phyloP scores from a whole-genome alignment of 2,329 filamentous ascomycete genomes.

The Diplodia intermedia region DNA sequence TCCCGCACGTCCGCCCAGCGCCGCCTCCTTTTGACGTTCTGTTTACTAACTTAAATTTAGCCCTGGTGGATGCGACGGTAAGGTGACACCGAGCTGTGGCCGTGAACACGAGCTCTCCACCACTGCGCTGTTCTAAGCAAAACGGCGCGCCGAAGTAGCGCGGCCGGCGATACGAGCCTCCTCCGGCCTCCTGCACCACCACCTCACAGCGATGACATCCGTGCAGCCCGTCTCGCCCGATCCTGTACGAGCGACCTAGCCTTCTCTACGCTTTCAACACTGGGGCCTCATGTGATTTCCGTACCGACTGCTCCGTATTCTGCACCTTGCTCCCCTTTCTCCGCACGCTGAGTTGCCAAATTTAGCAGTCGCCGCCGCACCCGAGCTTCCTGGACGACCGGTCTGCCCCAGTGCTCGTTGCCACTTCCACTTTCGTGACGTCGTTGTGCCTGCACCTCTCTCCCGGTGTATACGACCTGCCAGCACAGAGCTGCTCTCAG shows the following conservation, averaged over 20 bases:
- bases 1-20: slow-evolving; percentile 10
- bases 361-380: slow-evolving; percentile 7
- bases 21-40: slow-evolving; percentile 21
- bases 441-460: slow-evolving; percentile 1
- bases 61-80: slow-evolving; percentile 23
- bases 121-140: slow-evolving; percentile 12
- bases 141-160: slow-evolving; percentile 23
- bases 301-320: slow-evolving; percentile 3
- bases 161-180: slow-evolving; percentile 14
- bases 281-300: slow-evolving; percentile 19
- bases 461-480: not conserved
- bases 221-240: slow-evolving; percentile 14
- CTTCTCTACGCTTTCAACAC: not conserved
- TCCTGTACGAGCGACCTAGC: slow-evolving; percentile 9
- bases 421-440: not conserved
- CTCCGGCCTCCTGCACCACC: slow-evolving; percentile 19
- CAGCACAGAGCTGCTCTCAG: slow-evolving; percentile 9
- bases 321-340: slow-evolving; percentile 9
- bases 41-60: slow-evolving; percentile 18
- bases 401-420: not conserved
- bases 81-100: slow-evolving; percentile 17
- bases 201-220: slow-evolving; percentile 2
- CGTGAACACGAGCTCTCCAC: slow-evolving; percentile 25
- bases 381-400: slow-evolving; percentile 9
- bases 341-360: slow-evolving; percentile 16